A percentile compares a stretch with the other conserved stretches of the same genome.
phyloP scores from a whole-genome alignment of 1,139 yeast species.

The Petasospora fabianii region DNA sequence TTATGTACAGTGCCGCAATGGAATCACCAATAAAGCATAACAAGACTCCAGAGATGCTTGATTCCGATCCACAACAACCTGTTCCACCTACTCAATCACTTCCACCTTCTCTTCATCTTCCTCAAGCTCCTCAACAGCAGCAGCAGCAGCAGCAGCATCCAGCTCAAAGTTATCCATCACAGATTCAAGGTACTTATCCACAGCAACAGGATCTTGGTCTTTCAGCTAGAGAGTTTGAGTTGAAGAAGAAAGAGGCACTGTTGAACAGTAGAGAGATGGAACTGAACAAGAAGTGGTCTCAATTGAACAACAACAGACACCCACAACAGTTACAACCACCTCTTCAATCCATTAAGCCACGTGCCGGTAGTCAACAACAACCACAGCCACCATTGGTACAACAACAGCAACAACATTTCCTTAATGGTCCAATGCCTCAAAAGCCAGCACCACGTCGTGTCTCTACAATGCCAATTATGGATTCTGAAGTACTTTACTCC shows the following conservation, averaged over 20 bases:
- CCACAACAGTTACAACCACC: conserved; percentile 19
- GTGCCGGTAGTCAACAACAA: conserved; percentile 16
- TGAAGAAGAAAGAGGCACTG: conserved; percentile 43
- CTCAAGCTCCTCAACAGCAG: too few species aligned
- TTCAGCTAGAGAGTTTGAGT: conserved; percentile 36
- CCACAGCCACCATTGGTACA: conserved; percentile 4
- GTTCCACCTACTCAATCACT: conserved; percentile 3
- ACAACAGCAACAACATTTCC: conserved; percentile 3
- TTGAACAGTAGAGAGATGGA: conserved; percentile 40
- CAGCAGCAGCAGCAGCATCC: too few species aligned
- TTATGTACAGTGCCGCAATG: conserved; percentile 33
- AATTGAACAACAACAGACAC: conserved; percentile 14
- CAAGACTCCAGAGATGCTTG: background rate
- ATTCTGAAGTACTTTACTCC: conserved; percentile 15
- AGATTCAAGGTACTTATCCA: background rate
- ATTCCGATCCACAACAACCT: conserved; percentile 1
- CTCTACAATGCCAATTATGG: conserved; percentile 24
- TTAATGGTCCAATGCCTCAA: conserved; percentile 1
- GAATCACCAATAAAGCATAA: conserved; percentile 18
- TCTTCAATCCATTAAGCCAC: conserved; percentile 15
- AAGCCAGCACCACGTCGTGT: conserved; percentile 19
- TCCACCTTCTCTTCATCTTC: conserved; percentile 6
- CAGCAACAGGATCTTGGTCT: conserved; percentile 1
- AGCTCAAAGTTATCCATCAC: too few species aligned
- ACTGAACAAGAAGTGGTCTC: conserved; percentile 29